Evolutionary conservation across 768 basidiomycete species (phyloP), one percentile per base, ranked within the genome.

Genomic region (Lactarius hengduanensis): DNA sequence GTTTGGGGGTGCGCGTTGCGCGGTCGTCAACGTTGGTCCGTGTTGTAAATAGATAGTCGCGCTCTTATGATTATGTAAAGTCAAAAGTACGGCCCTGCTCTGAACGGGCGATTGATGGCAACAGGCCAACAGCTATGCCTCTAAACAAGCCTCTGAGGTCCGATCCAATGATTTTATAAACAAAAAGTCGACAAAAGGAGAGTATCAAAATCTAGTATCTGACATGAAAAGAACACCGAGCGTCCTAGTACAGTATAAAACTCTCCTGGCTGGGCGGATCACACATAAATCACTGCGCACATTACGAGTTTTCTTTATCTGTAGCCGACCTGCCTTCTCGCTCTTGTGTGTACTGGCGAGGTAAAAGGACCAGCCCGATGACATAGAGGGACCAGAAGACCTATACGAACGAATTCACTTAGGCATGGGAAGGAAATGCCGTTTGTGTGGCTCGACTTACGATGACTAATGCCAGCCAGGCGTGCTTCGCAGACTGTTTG

Each of bases 401-500:
- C 67, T 68, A 50, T 61, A 34, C 1, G 6, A 28, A 58, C 26
- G 16, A 22, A 10, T 45, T 59, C 16, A 40, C 34, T 4, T 45
- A 20, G 18, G 11, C 36, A 11, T 36, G 36, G 36, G 22, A 36
- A 57, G 3, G 57, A 45, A 38, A 28, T 47, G 10, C 13, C 11
- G 22, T 38, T 34, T 26, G 8, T 30, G 13, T 34, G 6, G 26
- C 6, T 26, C 15, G n/a, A 65, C 67, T 53, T 38, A 67, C 67
- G 20, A 68, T 61, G n/a, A 68, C 8, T 22, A 68, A 59, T 18
- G 59, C 67, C 43, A 68, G 32, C 67, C 67, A 68, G 9, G 64
- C 64, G 22, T 58, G n/a, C 55, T 66, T 66, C 30, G 45, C 59
- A 10, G 59, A 55, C 26, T 66, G 20, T 18, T 32, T 40, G 53